phyloP scores from a whole-genome alignment of 116 monocot species.

The Cymodocea nodosa region DNA sequence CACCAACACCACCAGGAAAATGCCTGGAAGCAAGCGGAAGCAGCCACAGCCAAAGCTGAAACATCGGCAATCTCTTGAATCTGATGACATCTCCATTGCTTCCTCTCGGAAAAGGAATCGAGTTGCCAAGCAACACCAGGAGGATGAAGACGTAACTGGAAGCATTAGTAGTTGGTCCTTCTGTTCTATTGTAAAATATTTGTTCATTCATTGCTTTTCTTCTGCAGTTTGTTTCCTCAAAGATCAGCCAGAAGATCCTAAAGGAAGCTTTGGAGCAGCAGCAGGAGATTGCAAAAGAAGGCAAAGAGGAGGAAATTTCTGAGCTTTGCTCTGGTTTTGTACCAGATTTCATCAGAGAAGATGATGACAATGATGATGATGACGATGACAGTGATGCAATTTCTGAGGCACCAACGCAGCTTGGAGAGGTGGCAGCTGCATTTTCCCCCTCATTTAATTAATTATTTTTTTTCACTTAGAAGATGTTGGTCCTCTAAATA shows the following conservation, averaged over 20 bases:
- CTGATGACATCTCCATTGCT: conserved; percentile 23
- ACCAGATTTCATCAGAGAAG: conserved; percentile 14
- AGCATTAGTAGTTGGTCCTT: not conserved
- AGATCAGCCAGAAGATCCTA: conserved; percentile 68
- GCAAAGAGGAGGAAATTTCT: conserved; percentile 9
- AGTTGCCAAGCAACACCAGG: conserved; percentile 46
- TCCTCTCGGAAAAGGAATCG: conserved; percentile 45
- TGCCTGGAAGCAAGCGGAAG: conserved; percentile 73
- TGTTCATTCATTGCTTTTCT: not conserved
- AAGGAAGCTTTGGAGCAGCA: conserved; percentile 66
- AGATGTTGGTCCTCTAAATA: not conserved
- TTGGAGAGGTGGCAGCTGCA: not conserved
- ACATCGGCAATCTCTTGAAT: conserved; percentile 25
- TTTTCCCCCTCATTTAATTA: not conserved
- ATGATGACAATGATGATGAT: conserved; percentile 27
- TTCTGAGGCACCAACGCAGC: not conserved
- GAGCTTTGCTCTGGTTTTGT: conserved; percentile 5
- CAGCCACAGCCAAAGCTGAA: conserved; percentile 5
- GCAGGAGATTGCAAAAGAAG: conserved; percentile 53
- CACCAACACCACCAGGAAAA: not conserved
- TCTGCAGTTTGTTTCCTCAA: conserved; percentile 45
- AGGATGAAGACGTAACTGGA: conserved; percentile 28
- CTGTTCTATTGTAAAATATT: not conserved
- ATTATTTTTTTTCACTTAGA: not conserved
- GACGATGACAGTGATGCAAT: conserved; percentile 19